Base-by-base conservation (phyloP, 1,139 yeast genomes). In the Yamadazyma songkhlaensis region DNA sequence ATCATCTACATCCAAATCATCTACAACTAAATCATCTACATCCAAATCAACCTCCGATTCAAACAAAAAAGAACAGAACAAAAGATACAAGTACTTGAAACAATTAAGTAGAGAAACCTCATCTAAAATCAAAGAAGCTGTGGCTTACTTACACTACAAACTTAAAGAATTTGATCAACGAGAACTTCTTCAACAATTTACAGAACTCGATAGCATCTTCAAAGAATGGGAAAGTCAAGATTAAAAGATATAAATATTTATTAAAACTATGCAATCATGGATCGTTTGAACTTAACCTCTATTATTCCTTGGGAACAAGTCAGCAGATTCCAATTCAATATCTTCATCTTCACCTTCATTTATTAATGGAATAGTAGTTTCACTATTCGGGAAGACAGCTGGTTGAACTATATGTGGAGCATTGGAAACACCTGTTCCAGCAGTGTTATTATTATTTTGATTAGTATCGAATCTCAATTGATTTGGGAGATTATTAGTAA, bases 361-460 rank as follows among this genome's bases (percentile, higher is more conserved):
- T 9, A 57, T 50, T 21, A 53, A 47, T 23, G 64, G 64, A 12
- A 59, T 51, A 1, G 49, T 45, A 34, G 53, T 53, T 29, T 57
- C 60, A 11, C 55, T 65, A 42, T 50, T 55, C 2, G 67, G 67
- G 41, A 70, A 70, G 2, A 68, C 72, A 5, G 75, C 65, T 6
- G 72, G 72, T 41, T 69, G 75, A 23, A 51, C 50, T 10, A 69
- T 65, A 32, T 67, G 75, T 3, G 75, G 76, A 6, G 74, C 75
- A 49, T 67, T 63, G 21, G 48, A 35, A 10, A 38, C 44, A 27
- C 31, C 36, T 9, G 25, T 24, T 23, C 31, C 28, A 6, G 36
- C 32, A 29, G 31, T 14, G 27, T 10, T 38, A 34, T 25, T 32
- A 35, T 12, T 12, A 9, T 17, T 14, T 9, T 21, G 15, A 22